Percentiles rank a stretch among this genome's conserved stretches.
These are phyloP conservation scores for Pichia cephalocereana DNA, from an alignment of 805 yeast species.

Conservation along the genomic window DNA sequence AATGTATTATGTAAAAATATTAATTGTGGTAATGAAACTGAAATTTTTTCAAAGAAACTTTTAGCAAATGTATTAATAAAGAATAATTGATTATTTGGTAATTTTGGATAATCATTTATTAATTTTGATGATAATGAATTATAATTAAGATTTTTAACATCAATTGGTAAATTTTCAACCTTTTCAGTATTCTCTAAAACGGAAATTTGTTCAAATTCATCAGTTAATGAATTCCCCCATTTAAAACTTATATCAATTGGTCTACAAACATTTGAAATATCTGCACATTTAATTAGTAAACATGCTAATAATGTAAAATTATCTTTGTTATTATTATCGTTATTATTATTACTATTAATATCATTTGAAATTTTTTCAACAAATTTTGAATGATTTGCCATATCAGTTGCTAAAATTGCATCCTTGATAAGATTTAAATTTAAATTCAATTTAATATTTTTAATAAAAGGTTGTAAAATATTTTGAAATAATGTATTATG, in stretches of 20 bases:
- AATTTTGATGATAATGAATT: constrained; percentile 10
- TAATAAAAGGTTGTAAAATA: constrained; percentile 21
- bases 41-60: constrained; percentile 60
- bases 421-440: constrained; percentile 10
- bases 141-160: background rate
- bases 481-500: constrained; percentile 60
- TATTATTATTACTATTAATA: constrained; percentile 6
- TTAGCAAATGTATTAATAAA: constrained; percentile 78
- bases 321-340: constrained; percentile 17
- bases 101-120: constrained; percentile 34
- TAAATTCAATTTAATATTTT: background rate
- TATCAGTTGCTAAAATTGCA: constrained; percentile 74
- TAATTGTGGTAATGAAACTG: constrained; percentile 52
- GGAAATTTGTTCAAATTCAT: constrained; percentile 67
- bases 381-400: constrained; percentile 80
- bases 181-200: constrained; percentile 33
- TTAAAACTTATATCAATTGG: constrained; percentile 65
- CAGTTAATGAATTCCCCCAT: constrained; percentile 77
- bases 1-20: constrained; percentile 47
- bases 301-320: constrained; percentile 41
- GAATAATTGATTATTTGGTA: constrained; percentile 70
- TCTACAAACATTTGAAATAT: constrained; percentile 86
- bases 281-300: constrained; percentile 85
- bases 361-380: constrained; percentile 37
- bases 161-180: constrained; percentile 1